These are phyloP conservation scores for Esteya vermicola DNA, from an alignment of 2,329 filamentous ascomycete species.

Conservation along the genomic window DNA sequence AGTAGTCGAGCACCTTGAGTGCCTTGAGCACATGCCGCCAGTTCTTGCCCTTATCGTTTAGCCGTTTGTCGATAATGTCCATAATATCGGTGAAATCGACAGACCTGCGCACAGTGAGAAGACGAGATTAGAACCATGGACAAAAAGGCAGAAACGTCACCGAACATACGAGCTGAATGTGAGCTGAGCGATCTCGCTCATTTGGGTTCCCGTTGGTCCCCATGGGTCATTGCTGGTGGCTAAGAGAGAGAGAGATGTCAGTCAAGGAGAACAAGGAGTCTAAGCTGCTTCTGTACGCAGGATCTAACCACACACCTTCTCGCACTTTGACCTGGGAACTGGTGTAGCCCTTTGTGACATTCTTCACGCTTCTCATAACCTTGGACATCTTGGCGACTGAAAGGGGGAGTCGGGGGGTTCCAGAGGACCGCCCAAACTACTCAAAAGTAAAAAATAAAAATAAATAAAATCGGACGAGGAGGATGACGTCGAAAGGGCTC, in stretches of 20 bases:
- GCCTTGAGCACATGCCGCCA: constrained; percentile 98
- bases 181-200: constrained; percentile 96
- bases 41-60: constrained; percentile 99
- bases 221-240: constrained; percentile 98
- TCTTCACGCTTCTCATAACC: constrained; percentile 94
- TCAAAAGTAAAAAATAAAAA: background rate
- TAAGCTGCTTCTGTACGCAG: too few relatives aligned
- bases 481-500: background rate
- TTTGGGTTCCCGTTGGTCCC: constrained; percentile 94
- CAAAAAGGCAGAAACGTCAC: background rate
- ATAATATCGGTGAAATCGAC: constrained; percentile 99
- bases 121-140: background rate
- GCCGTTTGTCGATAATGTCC: constrained; percentile 97
- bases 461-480: background rate
- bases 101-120: constrained; percentile 44
- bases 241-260: constrained; percentile 22
- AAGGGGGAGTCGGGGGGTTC: constrained; percentile 3
- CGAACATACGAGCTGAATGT: constrained; percentile 88
- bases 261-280: background rate
- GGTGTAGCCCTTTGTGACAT: constrained; percentile 98
- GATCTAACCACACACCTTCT: constrained; percentile 69
- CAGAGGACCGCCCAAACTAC: too few relatives aligned
- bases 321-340: constrained; percentile 94
- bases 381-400: constrained; percentile 62
- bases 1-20: constrained; percentile 94